phyloP scores from a whole-genome alignment of 345 rosid genomes.

The Lenwebbia sp. region DNA sequence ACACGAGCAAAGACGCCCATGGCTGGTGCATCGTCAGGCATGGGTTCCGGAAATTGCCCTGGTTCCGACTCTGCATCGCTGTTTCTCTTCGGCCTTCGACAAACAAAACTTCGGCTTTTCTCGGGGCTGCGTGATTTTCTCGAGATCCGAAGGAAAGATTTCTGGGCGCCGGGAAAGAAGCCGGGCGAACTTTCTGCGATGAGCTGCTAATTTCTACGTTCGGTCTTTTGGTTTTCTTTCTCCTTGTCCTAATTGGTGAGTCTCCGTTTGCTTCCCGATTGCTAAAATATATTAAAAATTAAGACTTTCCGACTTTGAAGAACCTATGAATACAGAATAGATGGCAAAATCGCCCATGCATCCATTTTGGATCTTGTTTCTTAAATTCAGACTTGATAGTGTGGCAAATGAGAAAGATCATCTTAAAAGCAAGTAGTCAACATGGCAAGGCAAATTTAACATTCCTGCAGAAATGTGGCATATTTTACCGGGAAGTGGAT shows the following conservation, averaged over 20 bases:
- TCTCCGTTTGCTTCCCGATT: not conserved
- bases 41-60: slow-evolving; percentile 56
- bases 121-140: not conserved
- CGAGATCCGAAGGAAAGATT: not conserved
- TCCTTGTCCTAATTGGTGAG: not conserved
- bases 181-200: not conserved
- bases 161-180: not conserved
- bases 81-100: not conserved
- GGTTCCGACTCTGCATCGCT: slow-evolving; percentile 7
- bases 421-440: not conserved
- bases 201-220: not conserved
- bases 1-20: slow-evolving; percentile 79
- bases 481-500: too few relatives aligned
- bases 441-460: not conserved
- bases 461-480: not conserved
- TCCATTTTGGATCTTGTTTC: not conserved
- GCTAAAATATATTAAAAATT: not conserved
- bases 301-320: not conserved
- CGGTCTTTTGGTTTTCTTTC: not conserved
- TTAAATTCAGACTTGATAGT: not conserved
- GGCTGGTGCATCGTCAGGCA: slow-evolving; percentile 96
- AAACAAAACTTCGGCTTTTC: not conserved
- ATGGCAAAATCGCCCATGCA: not conserved
- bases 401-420: not conserved
- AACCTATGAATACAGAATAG: not conserved